These are phyloP conservation scores for Karstenula rhodostoma DNA, from an alignment of 2,329 filamentous ascomycete species.

Conservation along the genomic window DNA sequence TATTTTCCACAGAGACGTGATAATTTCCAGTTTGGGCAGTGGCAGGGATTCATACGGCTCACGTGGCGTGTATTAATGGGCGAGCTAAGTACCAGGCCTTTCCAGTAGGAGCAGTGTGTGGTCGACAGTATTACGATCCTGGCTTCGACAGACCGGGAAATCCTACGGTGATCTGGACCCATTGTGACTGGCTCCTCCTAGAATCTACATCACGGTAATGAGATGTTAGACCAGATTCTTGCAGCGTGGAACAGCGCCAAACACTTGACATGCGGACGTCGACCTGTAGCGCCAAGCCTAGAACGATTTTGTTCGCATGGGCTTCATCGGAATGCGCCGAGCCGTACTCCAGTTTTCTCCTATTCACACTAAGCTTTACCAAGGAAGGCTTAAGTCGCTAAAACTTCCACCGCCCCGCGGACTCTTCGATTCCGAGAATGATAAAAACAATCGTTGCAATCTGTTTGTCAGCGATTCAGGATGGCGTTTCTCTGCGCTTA, in stretches of 20 bases:
- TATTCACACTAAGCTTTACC: neutral
- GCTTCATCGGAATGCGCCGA: neutral
- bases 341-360: neutral
- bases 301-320: neutral
- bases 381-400: neutral
- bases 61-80: slow-evolving; percentile 17
- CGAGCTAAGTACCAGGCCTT: neutral
- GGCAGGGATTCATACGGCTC: slow-evolving; percentile 9
- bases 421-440: neutral
- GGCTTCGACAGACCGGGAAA: neutral
- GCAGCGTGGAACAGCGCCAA: neutral
- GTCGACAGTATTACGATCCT: neutral
- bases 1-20: slow-evolving; percentile 16
- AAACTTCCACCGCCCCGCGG: neutral
- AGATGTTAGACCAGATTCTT: neutral
- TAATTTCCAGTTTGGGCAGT: slow-evolving; percentile 16
- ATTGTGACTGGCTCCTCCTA: neutral
- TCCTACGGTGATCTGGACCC: neutral
- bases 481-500: neutral
- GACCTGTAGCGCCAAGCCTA: neutral
- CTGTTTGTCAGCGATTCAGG: neutral
- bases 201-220: neutral
- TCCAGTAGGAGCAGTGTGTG: neutral
- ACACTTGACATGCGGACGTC: neutral
- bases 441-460: neutral